Evolutionary conservation across 129 eudicot genomes (phyloP).

Genomic region (sunflower (Helianthus annuus)): DNA sequence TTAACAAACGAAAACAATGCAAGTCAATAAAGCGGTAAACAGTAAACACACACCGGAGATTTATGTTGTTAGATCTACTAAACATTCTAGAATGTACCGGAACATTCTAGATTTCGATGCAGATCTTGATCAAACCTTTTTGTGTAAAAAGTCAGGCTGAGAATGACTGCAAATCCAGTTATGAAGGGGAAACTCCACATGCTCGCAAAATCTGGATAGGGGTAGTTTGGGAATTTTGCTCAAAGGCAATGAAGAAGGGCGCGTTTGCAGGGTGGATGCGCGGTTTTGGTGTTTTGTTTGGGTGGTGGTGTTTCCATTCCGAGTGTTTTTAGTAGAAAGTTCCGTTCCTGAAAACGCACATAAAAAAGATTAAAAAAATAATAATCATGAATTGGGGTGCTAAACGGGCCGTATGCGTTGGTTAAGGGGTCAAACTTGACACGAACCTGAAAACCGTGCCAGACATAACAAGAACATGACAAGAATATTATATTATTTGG

Average conservation of each 20-base stretch:
- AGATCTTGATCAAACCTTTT: slow-evolving; percentile 70
- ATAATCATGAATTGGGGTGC: too few species aligned
- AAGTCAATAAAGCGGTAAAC: slow-evolving; percentile 8
- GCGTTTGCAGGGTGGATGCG: slow-evolving; percentile 93
- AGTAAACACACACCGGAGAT: slow-evolving; percentile 18
- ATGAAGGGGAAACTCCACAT: slow-evolving; percentile 37
- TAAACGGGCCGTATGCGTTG: too few species aligned
- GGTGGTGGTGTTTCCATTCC: slow-evolving; percentile 71
- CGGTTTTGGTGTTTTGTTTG: slow-evolving; percentile 48
- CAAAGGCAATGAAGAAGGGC: slow-evolving; percentile 95
- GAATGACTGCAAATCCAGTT: slow-evolving; percentile 37
- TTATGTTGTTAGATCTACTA: slow-evolving; percentile 43
- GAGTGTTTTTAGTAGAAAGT: slow-evolving; percentile 81
- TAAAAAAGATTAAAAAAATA: too few species aligned
- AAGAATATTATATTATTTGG: too few species aligned
- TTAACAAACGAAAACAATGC: slow-evolving; percentile 54
- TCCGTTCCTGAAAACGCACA: slow-evolving; percentile 37
- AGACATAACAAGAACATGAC: too few species aligned
- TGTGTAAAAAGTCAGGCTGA: slow-evolving; percentile 52
- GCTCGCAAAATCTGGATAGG: slow-evolving; percentile 29
- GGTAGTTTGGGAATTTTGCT: slow-evolving; percentile 28
- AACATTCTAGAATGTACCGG: slow-evolving; percentile 56
- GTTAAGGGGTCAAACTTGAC: too few species aligned
- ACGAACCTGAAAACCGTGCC: too few species aligned
- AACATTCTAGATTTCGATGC: slow-evolving; percentile 62